Conservation (phyloP, 371 early-diverging fungal genomes). For the Apophysomyces variabilis region DNA sequence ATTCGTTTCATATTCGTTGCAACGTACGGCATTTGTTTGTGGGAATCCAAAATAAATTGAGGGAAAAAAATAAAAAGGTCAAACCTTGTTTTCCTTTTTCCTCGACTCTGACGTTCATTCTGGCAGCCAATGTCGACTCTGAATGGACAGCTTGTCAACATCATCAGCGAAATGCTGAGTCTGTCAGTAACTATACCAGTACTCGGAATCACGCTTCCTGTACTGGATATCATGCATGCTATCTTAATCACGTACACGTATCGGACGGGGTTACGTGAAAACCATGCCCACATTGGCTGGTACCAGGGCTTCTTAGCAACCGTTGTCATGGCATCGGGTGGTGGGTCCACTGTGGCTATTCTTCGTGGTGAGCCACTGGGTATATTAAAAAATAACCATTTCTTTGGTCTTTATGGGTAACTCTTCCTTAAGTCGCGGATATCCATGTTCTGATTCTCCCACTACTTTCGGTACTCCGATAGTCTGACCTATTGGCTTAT, state of each 20-base stretch:
- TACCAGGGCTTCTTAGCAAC: slow-evolving; percentile 61
- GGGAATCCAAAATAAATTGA: too few relatives aligned
- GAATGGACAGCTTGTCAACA: slow-evolving; percentile 31
- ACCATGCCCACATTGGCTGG: slow-evolving; percentile 49
- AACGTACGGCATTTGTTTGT: too few relatives aligned
- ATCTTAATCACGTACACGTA: slow-evolving; percentile 60
- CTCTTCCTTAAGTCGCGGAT: not conserved
- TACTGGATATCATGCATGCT: slow-evolving; percentile 59
- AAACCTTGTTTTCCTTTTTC: not conserved
- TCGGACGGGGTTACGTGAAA: slow-evolving; percentile 53
- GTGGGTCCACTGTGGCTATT: slow-evolving; percentile 51
- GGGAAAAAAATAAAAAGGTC: too few relatives aligned
- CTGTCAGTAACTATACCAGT: slow-evolving; percentile 35
- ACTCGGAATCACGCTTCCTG: slow-evolving; percentile 30
- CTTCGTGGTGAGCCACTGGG: slow-evolving; percentile 49
- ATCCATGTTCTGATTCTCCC: not conserved
- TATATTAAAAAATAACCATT: slow-evolving; percentile 45
- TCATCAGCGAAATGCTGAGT: slow-evolving; percentile 34
- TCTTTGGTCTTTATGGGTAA: slow-evolving; percentile 53
- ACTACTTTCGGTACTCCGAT: not conserved
- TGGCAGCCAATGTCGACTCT: slow-evolving; percentile 3
- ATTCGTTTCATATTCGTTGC: too few relatives aligned
- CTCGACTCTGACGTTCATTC: slow-evolving; percentile 3
- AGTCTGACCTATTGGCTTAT: slow-evolving; percentile 47
- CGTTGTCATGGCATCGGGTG: slow-evolving; percentile 60